Percentiles rank a stretch among this genome's conserved stretches.
phyloP scores from a whole-genome alignment of 495 filamentous ascomycete genomes.

The Cairneyella variabilis region DNA sequence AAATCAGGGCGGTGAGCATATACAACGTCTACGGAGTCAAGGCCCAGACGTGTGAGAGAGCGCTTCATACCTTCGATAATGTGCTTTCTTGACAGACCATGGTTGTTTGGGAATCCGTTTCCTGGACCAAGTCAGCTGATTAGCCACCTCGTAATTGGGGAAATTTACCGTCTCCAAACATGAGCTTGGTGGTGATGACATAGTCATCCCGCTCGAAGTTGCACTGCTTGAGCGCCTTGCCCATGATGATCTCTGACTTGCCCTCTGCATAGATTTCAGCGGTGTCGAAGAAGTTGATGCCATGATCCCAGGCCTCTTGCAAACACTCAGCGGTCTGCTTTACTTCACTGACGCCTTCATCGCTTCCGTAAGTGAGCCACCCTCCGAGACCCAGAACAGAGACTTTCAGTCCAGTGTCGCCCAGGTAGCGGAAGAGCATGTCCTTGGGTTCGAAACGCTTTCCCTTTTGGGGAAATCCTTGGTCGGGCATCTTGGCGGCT shows the following conservation, averaged over 20 bases:
- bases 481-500: slow-evolving; percentile 12
- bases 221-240: slow-evolving; percentile 52
- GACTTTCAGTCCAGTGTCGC: slow-evolving; percentile 59
- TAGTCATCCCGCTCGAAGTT: slow-evolving; percentile 65
- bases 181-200: slow-evolving; percentile 67
- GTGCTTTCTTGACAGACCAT: slow-evolving; percentile 69
- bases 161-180: slow-evolving; percentile 49
- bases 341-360: slow-evolving; percentile 28
- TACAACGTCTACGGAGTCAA: slow-evolving; percentile 68
- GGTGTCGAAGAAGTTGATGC: slow-evolving; percentile 56
- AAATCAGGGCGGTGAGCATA: slow-evolving; percentile 74
- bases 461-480: slow-evolving; percentile 14
- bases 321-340: slow-evolving; percentile 59
- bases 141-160: background rate
- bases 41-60: slow-evolving; percentile 58
- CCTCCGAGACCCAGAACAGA: slow-evolving; percentile 59
- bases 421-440: slow-evolving; percentile 62
- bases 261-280: slow-evolving; percentile 43
- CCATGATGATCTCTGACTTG: slow-evolving; percentile 37
- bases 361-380: slow-evolving; percentile 50
- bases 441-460: slow-evolving; percentile 20
- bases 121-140: slow-evolving; percentile 2
- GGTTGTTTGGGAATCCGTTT: slow-evolving; percentile 29
- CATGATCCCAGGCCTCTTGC: slow-evolving; percentile 66
- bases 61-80: slow-evolving; percentile 62